Base-by-base conservation (phyloP, 192 early-diverging fungal species). In the Phycomyces blakesleeanus region DNA sequence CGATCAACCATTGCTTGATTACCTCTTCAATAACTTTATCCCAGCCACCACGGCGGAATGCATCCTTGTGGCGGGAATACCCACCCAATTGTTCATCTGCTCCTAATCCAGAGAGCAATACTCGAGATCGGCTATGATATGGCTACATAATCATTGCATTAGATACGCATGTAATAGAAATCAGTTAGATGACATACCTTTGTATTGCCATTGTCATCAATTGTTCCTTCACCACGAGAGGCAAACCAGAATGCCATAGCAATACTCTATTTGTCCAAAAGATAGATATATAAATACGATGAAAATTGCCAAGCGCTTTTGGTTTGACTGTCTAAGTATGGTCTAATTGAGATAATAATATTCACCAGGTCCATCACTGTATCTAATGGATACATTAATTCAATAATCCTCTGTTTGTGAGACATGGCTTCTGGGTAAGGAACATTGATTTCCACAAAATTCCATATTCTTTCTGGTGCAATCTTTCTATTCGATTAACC, bases 211-310 rank as follows among this genome's bases (percentile, higher is more conserved):
- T n/a, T 29, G 26, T 22, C 37, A 20, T 54, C 18, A n/a, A 66
- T 42, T 21, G 18, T 64, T 52, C 93, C 93, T 29, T 66, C 57
- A 0, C 93, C 94, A n/a, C 94, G 79, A 22, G 89, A 77, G 1
- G 93, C 96, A 82, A 96, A 98, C 94, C 94, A 98, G 56, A 98
- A 84, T 0, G 96, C 94, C 81, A 96, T 88, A 0, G 89, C 96
- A 67, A 98, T 98, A 64, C 94, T 96, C 89, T 91, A 80, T 25
- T 47, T 5, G 6, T n/a, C 18, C 44, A 47, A 7, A n/a, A 47
- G 40, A 10, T 14, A 41, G 40, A 14, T 41, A 41, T 7, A 4
- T n/a, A 9, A 29, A 51, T 38, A 51, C 8, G 29, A 59, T n/a
- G n/a, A n/a, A n/a, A n/a, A 5, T 34, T 34, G 7, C 7, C 7